Evolutionary conservation across 2,329 filamentous ascomycete species (phyloP).

Genomic region (Aspergillus intermedius): DNA sequence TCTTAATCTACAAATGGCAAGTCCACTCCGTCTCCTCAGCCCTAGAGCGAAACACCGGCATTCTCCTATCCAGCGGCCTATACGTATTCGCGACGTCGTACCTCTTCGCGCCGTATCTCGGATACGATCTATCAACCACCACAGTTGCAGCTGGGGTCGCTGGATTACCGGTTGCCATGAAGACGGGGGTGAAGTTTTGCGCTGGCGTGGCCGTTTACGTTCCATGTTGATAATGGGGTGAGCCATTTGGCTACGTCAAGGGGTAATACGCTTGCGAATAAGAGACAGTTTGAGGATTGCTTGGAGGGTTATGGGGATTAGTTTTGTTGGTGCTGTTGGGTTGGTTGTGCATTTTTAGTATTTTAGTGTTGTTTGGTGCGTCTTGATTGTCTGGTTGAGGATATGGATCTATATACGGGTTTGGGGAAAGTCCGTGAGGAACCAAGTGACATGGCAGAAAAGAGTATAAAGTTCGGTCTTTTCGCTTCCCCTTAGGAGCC

Average conservation of each 20-base stretch:
- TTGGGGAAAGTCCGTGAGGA: too few relatives aligned
- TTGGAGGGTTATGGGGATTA: slow-evolving; percentile 11
- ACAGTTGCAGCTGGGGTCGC: slow-evolving; percentile 55
- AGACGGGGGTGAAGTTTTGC: slow-evolving; percentile 51
- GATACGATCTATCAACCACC: slow-evolving; percentile 56
- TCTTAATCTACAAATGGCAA: slow-evolving; percentile 71
- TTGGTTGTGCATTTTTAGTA: not conserved
- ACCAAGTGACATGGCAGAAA: too few relatives aligned
- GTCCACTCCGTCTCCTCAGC: slow-evolving; percentile 70
- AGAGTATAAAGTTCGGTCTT: too few relatives aligned
- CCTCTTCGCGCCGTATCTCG: slow-evolving; percentile 65
- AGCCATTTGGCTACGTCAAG: slow-evolving; percentile 62
- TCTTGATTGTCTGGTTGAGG: too few relatives aligned
- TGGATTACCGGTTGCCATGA: slow-evolving; percentile 48
- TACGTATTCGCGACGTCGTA: slow-evolving; percentile 74
- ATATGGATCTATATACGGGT: too few relatives aligned
- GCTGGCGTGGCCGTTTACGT: slow-evolving; percentile 57
- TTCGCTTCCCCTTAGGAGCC: not conserved
- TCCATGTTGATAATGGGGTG: slow-evolving; percentile 57
- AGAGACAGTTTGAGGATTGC: slow-evolving; percentile 6
- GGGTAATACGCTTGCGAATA: slow-evolving; percentile 31
- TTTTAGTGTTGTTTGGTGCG: too few relatives aligned
- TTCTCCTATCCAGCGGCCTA: slow-evolving; percentile 59
- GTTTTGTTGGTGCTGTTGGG: slow-evolving; percentile 3
- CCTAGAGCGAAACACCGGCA: slow-evolving; percentile 73